phyloP scores from a whole-genome alignment of 2,329 filamentous ascomycete genomes.

The Colletotrichum karsti region DNA sequence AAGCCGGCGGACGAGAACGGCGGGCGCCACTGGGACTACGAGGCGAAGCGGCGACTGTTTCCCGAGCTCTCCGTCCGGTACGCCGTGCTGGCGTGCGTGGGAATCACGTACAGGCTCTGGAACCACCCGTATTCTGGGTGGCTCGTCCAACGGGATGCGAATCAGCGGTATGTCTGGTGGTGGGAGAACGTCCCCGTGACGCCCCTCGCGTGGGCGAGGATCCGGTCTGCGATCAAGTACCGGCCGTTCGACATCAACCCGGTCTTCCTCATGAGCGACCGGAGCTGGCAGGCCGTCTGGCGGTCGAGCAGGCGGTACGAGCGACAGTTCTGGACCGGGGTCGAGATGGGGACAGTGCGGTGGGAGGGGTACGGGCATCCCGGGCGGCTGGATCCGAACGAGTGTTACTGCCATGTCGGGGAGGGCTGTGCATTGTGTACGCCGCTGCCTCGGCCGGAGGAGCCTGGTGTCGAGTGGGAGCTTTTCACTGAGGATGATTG shows the following conservation, averaged over 20 bases:
- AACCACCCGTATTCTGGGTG: neutral
- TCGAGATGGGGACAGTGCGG: neutral
- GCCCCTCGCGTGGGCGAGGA: neutral
- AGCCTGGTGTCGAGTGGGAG: neutral
- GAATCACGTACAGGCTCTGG: neutral
- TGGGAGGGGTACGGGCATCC: slow-evolving; percentile 10
- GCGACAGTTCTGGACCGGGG: slow-evolving; percentile 9
- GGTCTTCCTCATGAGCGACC: neutral
- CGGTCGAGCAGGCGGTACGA: neutral
- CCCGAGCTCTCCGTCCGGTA: slow-evolving; percentile 16
- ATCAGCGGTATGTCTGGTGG: neutral
- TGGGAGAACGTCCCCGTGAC: neutral
- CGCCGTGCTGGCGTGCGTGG: neutral
- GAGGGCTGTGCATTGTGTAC: neutral
- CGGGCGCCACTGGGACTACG: neutral
- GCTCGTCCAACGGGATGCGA: neutral
- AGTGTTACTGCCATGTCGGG: slow-evolving; percentile 13
- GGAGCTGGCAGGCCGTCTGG: slow-evolving; percentile 1
- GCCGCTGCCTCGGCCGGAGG: neutral
- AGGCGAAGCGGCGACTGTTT: neutral
- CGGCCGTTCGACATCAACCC: neutral
- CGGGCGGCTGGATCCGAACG: neutral
- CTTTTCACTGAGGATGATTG: neutral
- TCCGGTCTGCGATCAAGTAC: neutral
- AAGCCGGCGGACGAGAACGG: neutral